Base-by-base conservation (phyloP, 1,284 basidiomycete species). In the Leccinum angustisporum region DNA sequence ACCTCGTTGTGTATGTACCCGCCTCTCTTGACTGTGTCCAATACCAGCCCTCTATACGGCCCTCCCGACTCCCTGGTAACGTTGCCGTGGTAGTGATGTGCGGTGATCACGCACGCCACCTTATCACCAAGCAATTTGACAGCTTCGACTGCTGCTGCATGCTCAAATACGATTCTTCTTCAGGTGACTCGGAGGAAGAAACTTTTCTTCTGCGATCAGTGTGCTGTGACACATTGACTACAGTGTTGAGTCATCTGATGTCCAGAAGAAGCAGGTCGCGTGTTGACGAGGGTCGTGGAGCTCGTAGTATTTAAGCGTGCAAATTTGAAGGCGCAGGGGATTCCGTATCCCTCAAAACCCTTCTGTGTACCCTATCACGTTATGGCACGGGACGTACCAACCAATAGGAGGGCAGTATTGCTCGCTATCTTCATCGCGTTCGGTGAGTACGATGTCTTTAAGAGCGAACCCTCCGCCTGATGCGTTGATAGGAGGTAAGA, bases 341-440 rank as follows among this genome's bases (percentile, higher is more conserved):
- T 40, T 46, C 30, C 30, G 51, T 57, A 11, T 38, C 43, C 33
- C 27, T 58, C 53, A n/a, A 36, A 30, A 25, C 25, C 40, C 54
- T 60, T 60, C 46, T 27, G 56, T 9, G 54, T 30, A 53, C 34
- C 27, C 50, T 21, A 60, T 25, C 48, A 55, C 57, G 14, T 34
- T 54, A 74, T 74, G 70, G 79, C 77, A 30, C 48, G 48, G 54
- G 78, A 73, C 50, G 76, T 84, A 55, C 83, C 84, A 54, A 85
- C 81, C 27, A 88, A 86, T 70, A 79, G 75, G 59, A 82, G 80
- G 71, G 86, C 86, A 16, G 81, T 68, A 59, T 70, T 84, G 33
- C 77, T 88, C 56, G 86, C 86, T 51, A 76, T 84, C 54, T 89
- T 88, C 73, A 83, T 88, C 66, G 78, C 78, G n/a, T 79, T 81